These are phyloP conservation scores for Amborella trichopoda DNA, from an alignment of 164 flowering plant genomes.

Conservation along the genomic window DNA sequence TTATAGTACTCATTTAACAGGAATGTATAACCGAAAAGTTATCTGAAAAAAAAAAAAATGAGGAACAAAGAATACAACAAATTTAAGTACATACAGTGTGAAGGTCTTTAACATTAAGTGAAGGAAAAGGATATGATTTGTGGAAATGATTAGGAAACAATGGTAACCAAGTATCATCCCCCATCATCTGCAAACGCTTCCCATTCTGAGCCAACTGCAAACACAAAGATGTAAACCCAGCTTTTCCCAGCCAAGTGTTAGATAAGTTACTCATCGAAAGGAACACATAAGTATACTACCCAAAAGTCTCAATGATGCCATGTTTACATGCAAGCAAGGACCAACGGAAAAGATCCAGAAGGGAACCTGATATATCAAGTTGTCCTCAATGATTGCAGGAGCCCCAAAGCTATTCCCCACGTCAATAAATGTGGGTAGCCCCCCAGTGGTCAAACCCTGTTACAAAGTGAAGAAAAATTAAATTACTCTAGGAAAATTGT, in stretches of 20 bases:
- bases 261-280: too few species aligned
- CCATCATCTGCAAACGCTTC: slow-evolving; percentile 88
- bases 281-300: too few species aligned
- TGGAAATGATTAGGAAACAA: slow-evolving; percentile 85
- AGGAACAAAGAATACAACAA: background rate
- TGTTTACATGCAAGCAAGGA: too few species aligned
- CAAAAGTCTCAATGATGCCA: too few species aligned
- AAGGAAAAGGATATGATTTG: slow-evolving; percentile 74
- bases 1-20: too few species aligned
- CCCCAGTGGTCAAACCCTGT: slow-evolving; percentile 96
- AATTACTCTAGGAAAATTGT: background rate
- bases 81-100: slow-evolving; percentile 48
- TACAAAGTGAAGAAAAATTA: slow-evolving; percentile 2
- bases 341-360: background rate
- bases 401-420: slow-evolving; percentile 99
- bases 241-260: too few species aligned
- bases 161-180: slow-evolving; percentile 97
- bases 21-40: slow-evolving; percentile 2
- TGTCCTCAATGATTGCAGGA: slow-evolving; percentile 90
- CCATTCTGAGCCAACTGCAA: slow-evolving; percentile 69
- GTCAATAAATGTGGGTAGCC: slow-evolving; percentile 94
- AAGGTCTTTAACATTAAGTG: slow-evolving; percentile 97
- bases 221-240: too few species aligned
- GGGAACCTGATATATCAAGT: slow-evolving; percentile 72
- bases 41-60: background rate